These are phyloP conservation scores for Xylariomycetidae sp. DNA, from an alignment of 2,329 filamentous ascomycete species.

Conservation along the genomic window DNA sequence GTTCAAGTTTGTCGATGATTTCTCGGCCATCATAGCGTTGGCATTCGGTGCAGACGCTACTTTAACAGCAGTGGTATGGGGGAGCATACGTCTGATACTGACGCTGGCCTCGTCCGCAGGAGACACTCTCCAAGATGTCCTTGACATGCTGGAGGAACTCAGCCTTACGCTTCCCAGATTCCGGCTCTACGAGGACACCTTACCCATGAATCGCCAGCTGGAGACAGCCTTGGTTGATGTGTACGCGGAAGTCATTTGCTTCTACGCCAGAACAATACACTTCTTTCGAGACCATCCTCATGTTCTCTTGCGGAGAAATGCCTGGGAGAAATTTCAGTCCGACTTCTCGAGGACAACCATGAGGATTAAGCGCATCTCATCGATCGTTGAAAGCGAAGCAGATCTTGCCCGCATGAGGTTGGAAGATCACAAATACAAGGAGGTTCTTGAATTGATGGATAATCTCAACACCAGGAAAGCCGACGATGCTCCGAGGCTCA, in stretches of 20 bases:
- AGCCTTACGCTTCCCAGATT: constrained; percentile 23
- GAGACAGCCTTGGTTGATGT: constrained; percentile 23
- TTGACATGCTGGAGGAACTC: constrained; percentile 25
- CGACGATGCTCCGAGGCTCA: constrained; percentile 5
- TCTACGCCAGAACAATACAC: constrained; percentile 25
- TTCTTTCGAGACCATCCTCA: constrained; percentile 25
- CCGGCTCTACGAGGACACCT: constrained; percentile 18
- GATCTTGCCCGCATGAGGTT: constrained; percentile 21
- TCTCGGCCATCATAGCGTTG: constrained; percentile 21
- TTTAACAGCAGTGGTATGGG: constrained; percentile 23
- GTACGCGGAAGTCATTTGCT: constrained; percentile 26
- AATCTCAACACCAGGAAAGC: constrained; percentile 4
- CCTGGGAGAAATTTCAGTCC: constrained; percentile 16
- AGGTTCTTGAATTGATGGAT: constrained; percentile 5
- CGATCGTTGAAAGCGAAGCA: constrained; percentile 22
- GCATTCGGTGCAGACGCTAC: constrained; percentile 21
- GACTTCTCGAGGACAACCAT: constrained; percentile 15
- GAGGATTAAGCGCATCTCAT: constrained; percentile 21
- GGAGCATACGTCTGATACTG: constrained; percentile 21
- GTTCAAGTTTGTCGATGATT: constrained; percentile 23
- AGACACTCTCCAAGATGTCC: constrained; percentile 19
- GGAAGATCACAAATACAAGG: constrained; percentile 16
- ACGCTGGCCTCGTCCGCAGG: constrained; percentile 16
- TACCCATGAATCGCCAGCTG: constrained; percentile 20
- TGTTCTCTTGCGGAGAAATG: constrained; percentile 15